Evolutionary conservation across 2,329 filamentous ascomycete genomes (phyloP).

Genomic region (Thelonectria olida): DNA sequence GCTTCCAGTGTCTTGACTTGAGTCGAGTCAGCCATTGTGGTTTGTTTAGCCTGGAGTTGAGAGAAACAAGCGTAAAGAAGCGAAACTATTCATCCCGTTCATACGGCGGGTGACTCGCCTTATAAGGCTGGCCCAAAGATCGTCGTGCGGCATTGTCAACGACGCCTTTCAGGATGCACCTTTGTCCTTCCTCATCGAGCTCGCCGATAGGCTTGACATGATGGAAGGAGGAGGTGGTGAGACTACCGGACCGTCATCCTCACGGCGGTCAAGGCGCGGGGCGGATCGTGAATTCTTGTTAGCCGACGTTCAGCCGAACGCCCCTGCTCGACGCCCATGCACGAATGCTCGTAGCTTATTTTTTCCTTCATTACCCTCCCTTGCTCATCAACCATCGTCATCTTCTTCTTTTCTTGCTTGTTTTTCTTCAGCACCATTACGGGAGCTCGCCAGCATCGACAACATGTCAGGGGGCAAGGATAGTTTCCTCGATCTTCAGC

Average conservation of each 20-base stretch:
- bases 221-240: background rate
- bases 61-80: background rate
- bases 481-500: constrained; percentile 75
- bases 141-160: constrained; percentile 3
- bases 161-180: constrained; percentile 3
- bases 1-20: constrained; percentile 50
- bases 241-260: background rate
- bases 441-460: constrained; percentile 23
- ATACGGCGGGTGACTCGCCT: background rate
- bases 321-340: background rate
- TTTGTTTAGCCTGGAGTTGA: background rate
- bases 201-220: background rate
- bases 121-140: background rate
- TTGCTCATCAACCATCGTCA: constrained; percentile 20
- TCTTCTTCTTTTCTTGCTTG: constrained; percentile 17
- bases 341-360: background rate
- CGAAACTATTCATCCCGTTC: background rate
- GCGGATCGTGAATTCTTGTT: constrained; percentile 15
- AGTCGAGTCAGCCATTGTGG: constrained; percentile 29
- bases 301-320: constrained; percentile 40
- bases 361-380: constrained; percentile 9
- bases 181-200: background rate
- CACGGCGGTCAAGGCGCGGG: background rate
- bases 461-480: constrained; percentile 55
- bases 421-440: background rate